A percentile compares a stretch with the other conserved stretches of the same genome.
phyloP scores from a whole-genome alignment of 2,329 filamentous ascomycete species.

The Cladosporium halotolerans region DNA sequence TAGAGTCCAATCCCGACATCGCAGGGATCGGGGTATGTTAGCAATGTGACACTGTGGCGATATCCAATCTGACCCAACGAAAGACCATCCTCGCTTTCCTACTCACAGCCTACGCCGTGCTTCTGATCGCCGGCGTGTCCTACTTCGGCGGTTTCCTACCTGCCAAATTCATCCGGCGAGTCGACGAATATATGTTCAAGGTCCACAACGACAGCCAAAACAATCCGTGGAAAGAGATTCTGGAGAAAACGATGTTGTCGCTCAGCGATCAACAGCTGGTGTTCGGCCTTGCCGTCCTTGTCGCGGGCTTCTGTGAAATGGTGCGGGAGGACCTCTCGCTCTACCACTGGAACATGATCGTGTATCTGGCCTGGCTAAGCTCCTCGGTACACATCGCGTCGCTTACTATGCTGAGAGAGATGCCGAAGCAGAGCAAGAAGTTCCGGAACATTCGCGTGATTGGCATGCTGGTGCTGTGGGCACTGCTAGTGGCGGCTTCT shows the following conservation, averaged over 20 bases:
- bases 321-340: not conserved
- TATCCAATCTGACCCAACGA: not conserved
- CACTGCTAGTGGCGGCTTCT: conserved; percentile 7
- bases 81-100: not conserved
- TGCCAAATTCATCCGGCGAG: not conserved
- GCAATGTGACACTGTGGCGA: not conserved
- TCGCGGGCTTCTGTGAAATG: conserved; percentile 14
- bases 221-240: not conserved
- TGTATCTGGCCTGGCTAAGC: conserved; percentile 19
- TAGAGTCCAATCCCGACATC: not conserved
- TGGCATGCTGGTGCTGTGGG: conserved; percentile 15
- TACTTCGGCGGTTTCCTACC: conserved; percentile 11
- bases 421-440: conserved; percentile 10
- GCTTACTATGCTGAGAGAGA: conserved; percentile 15
- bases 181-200: not conserved
- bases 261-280: conserved; percentile 21
- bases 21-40: not conserved
- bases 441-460: conserved; percentile 13
- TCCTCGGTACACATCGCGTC: conserved; percentile 19
- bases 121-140: not conserved
- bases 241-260: conserved; percentile 9
- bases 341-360: conserved; percentile 17
- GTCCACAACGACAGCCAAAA: conserved; percentile 2
- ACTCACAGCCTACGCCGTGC: not conserved
- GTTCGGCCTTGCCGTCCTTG: conserved; percentile 17